Evolutionary conservation across 2,329 filamentous ascomycete species (phyloP), one percentile per base, ranked within the genome.

Genomic region (Akanthomyces uredinophilus): DNA sequence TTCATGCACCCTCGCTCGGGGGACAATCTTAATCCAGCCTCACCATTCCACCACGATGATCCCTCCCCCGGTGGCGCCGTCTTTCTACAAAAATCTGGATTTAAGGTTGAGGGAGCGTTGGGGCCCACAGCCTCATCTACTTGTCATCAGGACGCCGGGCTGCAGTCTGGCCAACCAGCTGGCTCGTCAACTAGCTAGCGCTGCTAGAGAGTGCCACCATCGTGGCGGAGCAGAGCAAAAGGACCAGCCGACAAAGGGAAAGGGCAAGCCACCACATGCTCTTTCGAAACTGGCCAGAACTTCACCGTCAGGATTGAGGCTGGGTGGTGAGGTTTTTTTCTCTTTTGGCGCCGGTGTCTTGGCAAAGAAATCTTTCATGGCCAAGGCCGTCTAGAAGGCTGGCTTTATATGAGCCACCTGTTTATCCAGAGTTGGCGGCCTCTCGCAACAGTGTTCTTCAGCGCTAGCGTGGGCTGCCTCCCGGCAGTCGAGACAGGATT

Each of bases 161-260:
- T 57, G 55, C 29, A 39, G 20, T 29, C 22, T 3, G n/a, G 44
- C 55, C 29, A 58, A 58, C 27, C 32, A 24, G 32, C 13, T 7
- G 13, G n/a, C 53, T 20, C 46, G 27, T 37, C 55, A 58, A 1
- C 10, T 20, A n/a, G 32, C 29, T 49, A 58, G 55, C 55, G 55
- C 41, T 49, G 55, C 32, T 20, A 22, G 20, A 5, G 7, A 14
- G 39, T 18, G 10, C 55, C 43, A 49, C 44, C 55, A 58, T 58
- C 55, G 55, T 58, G 55, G 55, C 55, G 43, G 20, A 58, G 55
- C 55, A 58, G n/a, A 29, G 11, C 27, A 24, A 18, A 39, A 43
- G 44, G 43, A 46, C 39, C 43, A 56, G 20, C 20, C 35, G 37
- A 35, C 32, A 37, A 20, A 6, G 37, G 14, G 7, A 29, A 16